Conservation (phyloP, 1,139 yeast genomes). For the Saccharomyces uvarum region DNA sequence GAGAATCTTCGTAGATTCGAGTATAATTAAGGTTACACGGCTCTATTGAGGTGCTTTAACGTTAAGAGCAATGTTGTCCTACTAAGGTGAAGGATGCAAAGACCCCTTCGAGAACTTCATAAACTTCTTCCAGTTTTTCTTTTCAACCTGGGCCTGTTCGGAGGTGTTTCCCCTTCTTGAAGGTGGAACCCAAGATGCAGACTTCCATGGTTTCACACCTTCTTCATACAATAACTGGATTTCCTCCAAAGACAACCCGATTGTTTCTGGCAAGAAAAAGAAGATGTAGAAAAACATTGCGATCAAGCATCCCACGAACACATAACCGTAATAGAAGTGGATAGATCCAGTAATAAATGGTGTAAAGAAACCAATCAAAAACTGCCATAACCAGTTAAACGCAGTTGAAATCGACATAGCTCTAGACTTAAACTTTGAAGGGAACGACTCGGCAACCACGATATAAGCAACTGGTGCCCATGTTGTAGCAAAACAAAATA, state of each 20-base stretch:
- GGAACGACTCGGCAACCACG: constrained; percentile 38
- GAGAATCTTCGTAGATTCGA: background rate
- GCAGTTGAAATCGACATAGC: constrained; percentile 65
- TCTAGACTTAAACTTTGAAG: constrained; percentile 64
- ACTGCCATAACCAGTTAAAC: constrained; percentile 67
- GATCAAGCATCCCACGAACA: constrained; percentile 59
- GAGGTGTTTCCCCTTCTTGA: constrained; percentile 24
- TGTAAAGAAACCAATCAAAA: constrained; percentile 64
- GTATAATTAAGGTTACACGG: background rate
- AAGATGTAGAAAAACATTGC: constrained; percentile 55
- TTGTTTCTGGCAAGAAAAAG: constrained; percentile 61
- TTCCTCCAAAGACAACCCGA: constrained; percentile 62
- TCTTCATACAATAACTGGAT: constrained; percentile 50
- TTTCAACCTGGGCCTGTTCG: background rate
- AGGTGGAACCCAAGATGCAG: constrained; percentile 27
- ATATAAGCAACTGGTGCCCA: constrained; percentile 19
- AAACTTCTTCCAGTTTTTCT: background rate
- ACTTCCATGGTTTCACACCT: constrained; percentile 39
- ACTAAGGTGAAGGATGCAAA: background rate
- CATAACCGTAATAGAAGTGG: constrained; percentile 50
- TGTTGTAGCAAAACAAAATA: constrained; percentile 55
- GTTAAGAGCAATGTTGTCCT: background rate
- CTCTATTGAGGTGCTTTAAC: background rate
- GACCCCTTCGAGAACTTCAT: background rate
- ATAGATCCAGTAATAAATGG: constrained; percentile 51